Conservation (phyloP, 2,329 filamentous ascomycete genomes). For the Graphilbum sp. region DNA sequence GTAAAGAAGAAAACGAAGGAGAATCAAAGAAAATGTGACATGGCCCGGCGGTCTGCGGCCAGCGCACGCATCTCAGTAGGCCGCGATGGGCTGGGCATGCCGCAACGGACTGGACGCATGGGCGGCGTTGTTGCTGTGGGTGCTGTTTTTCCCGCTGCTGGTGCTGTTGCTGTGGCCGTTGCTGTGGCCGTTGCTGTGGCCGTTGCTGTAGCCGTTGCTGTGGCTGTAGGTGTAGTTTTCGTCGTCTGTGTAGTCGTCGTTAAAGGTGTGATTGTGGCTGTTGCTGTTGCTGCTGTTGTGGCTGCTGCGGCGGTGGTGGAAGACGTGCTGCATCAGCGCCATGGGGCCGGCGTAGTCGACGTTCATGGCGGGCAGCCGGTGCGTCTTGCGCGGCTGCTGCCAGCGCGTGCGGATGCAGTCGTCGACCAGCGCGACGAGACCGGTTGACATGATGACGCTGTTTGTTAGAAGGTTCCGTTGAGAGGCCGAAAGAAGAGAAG, state of each 20-base stretch:
- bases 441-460: slow-evolving; percentile 80
- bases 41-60: too few species aligned
- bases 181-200: background rate
- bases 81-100: slow-evolving; percentile 9
- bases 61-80: too few species aligned
- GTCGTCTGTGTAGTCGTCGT: too few species aligned
- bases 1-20: too few species aligned
- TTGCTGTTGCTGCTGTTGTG: background rate
- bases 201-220: background rate
- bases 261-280: slow-evolving; percentile 5
- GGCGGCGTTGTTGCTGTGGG: background rate
- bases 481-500: too few species aligned
- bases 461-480: background rate
- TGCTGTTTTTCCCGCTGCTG: slow-evolving; percentile 10
- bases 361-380: slow-evolving; percentile 4
- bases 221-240: background rate
- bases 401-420: slow-evolving; percentile 76
- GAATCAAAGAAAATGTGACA: too few species aligned
- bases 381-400: slow-evolving; percentile 17
- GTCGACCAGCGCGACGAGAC: slow-evolving; percentile 74
- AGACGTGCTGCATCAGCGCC: slow-evolving; percentile 18
- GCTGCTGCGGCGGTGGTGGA: slow-evolving; percentile 14
- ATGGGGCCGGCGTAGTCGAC: slow-evolving; percentile 17
- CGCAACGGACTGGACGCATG: slow-evolving; percentile 11
- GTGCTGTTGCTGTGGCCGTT: slow-evolving; percentile 4